Evolutionary conservation across 139 green algal genomes (phyloP).

Genomic region (Deuterostichococcus epilithicus): DNA sequence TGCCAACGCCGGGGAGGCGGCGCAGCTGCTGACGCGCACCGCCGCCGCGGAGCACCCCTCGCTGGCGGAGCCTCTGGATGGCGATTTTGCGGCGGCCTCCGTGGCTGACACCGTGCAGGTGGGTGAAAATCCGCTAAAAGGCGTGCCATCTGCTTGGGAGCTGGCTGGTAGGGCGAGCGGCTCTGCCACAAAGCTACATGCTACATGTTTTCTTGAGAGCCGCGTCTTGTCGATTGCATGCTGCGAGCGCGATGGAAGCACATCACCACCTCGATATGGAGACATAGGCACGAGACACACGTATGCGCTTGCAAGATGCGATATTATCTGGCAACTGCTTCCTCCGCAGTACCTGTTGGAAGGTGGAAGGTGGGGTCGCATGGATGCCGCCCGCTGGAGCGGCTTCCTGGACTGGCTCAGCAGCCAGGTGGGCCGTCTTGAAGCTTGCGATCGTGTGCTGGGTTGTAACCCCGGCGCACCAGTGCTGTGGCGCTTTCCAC

Average conservation of each 20-base stretch:
- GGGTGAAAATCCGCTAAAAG: not conserved
- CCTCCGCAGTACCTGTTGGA: conserved; percentile 26
- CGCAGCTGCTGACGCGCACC: no score
- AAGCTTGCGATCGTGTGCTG: conserved; percentile 27
- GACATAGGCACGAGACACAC: not conserved
- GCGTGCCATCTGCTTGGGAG: conserved; percentile 18
- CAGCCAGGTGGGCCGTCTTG: conserved; percentile 55
- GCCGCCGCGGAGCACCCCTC: no score
- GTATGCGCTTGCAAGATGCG: not conserved
- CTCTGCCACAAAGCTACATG: not conserved
- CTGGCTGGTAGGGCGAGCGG: no score
- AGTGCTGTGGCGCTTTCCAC: no score
- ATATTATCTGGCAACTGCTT: not conserved
- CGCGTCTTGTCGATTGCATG: not conserved
- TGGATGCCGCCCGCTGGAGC: conserved; percentile 46
- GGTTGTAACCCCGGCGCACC: not conserved
- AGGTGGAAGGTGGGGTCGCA: conserved; percentile 39
- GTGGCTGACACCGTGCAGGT: conserved; percentile 27
- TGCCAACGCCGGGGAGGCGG: conserved; percentile 48
- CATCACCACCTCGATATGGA: not conserved
- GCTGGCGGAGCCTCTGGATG: not conserved
- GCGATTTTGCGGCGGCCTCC: not conserved
- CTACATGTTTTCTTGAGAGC: not conserved
- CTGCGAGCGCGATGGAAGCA: not conserved
- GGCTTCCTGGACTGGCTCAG: conserved; percentile 74